phyloP scores from a whole-genome alignment of 495 filamentous ascomycete species.

The Lineolata rhizophorae region DNA sequence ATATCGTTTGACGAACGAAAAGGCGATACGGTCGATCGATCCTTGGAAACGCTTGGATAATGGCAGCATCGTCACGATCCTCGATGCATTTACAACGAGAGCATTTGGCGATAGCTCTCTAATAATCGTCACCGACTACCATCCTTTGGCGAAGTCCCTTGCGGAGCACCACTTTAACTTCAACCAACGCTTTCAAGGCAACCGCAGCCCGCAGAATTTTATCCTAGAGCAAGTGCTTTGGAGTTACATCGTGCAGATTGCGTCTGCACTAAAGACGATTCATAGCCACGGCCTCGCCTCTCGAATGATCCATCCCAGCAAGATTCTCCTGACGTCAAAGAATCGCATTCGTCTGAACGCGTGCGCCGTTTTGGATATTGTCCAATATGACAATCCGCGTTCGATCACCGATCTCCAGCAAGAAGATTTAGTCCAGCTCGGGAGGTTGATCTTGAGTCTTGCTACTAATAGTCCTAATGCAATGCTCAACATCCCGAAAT shows the following conservation, averaged over 20 bases:
- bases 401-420: constrained; percentile 56
- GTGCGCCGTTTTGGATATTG: constrained; percentile 72
- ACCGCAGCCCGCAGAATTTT: constrained; percentile 22
- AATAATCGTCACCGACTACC: constrained; percentile 83
- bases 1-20: constrained; percentile 72
- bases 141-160: constrained; percentile 76
- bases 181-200: constrained; percentile 28
- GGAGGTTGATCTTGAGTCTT: constrained; percentile 58
- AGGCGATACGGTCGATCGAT: constrained; percentile 63
- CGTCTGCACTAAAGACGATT: constrained; percentile 69
- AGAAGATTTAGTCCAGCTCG: constrained; percentile 73
- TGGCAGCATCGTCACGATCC: constrained; percentile 63
- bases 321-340: constrained; percentile 64
- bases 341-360: constrained; percentile 74
- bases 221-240: constrained; percentile 66
- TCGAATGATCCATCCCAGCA: constrained; percentile 59
- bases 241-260: constrained; percentile 82
- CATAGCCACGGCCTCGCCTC: constrained; percentile 66
- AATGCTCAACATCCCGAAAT: constrained; percentile 31
- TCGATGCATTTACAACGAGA: constrained; percentile 82
- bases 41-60: constrained; percentile 80
- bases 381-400: constrained; percentile 46
- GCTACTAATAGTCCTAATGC: constrained; percentile 39
- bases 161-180: constrained; percentile 52
- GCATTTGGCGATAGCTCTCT: constrained; percentile 88